phyloP scores from a whole-genome alignment of 257 asterid genomes.

The Salvia splendens region DNA sequence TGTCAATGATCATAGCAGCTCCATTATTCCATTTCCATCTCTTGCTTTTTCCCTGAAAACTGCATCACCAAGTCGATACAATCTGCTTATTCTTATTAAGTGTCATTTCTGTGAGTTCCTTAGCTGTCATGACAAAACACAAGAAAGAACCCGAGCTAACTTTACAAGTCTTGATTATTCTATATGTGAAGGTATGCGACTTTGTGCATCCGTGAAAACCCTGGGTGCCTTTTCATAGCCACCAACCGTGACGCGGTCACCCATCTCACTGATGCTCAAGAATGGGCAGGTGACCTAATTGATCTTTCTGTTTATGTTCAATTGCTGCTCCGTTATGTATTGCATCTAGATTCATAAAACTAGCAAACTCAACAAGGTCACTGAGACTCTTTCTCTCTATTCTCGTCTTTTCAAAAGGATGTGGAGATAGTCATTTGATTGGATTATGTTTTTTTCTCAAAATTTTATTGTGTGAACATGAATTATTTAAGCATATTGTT shows the following conservation, averaged over 20 bases:
- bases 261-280: conserved; percentile 99
- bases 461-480: too few species aligned
- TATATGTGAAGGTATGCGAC: conserved; percentile 78
- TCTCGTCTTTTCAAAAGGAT: too few species aligned
- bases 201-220: conserved; percentile 95
- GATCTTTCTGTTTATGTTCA: not conserved
- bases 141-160: not conserved
- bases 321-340: not conserved
- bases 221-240: conserved; percentile 95
- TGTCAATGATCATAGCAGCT: not conserved
- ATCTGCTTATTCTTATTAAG: not conserved
- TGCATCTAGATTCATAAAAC: not conserved
- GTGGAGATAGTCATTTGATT: not conserved
- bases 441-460: not conserved
- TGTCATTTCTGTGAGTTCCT: not conserved
- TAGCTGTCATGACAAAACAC: too few species aligned
- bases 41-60: not conserved
- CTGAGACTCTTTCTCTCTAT: too few species aligned
- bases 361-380: not conserved
- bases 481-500: not conserved
- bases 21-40: not conserved
- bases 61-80: not conserved
- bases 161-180: conserved; percentile 18
- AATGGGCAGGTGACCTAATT: conserved; percentile 89
- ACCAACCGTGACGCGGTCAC: conserved; percentile 99